These are phyloP conservation scores for Pinus taeda DNA, from an alignment of 75 land plant genomes.

Conservation along the genomic window DNA sequence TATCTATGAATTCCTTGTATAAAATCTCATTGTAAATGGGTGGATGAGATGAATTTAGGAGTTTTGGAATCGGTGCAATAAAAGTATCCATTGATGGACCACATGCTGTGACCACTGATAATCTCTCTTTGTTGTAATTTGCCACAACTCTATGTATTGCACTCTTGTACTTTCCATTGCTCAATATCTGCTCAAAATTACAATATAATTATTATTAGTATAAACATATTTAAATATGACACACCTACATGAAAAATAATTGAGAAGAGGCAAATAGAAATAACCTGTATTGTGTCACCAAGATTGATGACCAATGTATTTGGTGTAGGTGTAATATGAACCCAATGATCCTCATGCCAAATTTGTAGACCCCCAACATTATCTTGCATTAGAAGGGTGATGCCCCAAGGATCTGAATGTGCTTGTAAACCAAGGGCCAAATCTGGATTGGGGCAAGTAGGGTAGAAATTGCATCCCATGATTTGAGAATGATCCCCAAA, in stretches of 20 bases:
- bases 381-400: constrained; percentile 36
- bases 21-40: constrained; percentile 38
- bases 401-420: constrained; percentile 30
- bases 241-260: no score
- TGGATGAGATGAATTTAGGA: constrained; percentile 18
- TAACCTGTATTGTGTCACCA: constrained; percentile 38
- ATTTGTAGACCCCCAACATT: constrained; percentile 37
- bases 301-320: constrained; percentile 23
- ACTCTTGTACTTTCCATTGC: constrained; percentile 82
- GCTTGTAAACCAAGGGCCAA: constrained; percentile 48
- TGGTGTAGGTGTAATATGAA: constrained; percentile 17
- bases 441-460: constrained; percentile 67
- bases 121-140: constrained; percentile 31
- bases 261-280: no score
- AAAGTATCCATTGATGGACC: constrained; percentile 51
- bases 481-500: constrained; percentile 26
- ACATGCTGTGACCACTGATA: constrained; percentile 46
- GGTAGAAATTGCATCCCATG: constrained; percentile 67
- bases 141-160: constrained; percentile 65
- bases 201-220: neutral
- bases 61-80: constrained; percentile 40
- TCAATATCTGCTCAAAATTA: constrained; percentile 39
- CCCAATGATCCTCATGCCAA: constrained; percentile 12
- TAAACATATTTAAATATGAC: no score
- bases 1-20: constrained; percentile 45